phyloP scores from a whole-genome alignment of 306 rosid genomes.

The Fragaria iinumae region DNA sequence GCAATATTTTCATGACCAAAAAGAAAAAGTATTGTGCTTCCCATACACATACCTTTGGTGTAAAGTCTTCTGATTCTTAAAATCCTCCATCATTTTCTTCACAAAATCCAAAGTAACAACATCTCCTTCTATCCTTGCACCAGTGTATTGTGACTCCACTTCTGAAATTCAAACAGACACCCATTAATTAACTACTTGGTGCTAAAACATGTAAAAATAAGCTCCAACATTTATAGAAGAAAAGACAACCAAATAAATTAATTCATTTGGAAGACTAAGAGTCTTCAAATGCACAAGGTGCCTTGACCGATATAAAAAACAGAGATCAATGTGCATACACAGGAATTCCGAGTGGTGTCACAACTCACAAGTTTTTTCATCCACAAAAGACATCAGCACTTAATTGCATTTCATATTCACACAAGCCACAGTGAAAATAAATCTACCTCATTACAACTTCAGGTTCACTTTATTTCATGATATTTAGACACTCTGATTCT shows the following conservation, averaged over 20 bases:
- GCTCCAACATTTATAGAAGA: not conserved
- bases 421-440: not conserved
- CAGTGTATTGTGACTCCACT: conserved; percentile 87
- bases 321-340: not conserved
- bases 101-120: conserved; percentile 86
- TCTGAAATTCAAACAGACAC: conserved; percentile 53
- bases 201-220: conserved; percentile 20
- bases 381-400: conserved; percentile 7
- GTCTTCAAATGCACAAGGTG: not conserved
- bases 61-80: conserved; percentile 80
- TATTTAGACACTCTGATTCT: not conserved
- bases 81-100: conserved; percentile 95
- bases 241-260: not conserved
- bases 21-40: conserved; percentile 10
- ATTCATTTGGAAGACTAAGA: not conserved
- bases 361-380: not conserved
- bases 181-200: conserved; percentile 23
- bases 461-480: not conserved
- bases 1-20: conserved; percentile 5
- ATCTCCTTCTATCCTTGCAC: conserved; percentile 95
- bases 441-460: not conserved
- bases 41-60: conserved; percentile 73
- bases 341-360: not conserved
- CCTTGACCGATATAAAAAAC: not conserved
- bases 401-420: not conserved